phyloP scores from a whole-genome alignment of 169 alveolate genomes.

The Plasmodium billcollinsi region DNA sequence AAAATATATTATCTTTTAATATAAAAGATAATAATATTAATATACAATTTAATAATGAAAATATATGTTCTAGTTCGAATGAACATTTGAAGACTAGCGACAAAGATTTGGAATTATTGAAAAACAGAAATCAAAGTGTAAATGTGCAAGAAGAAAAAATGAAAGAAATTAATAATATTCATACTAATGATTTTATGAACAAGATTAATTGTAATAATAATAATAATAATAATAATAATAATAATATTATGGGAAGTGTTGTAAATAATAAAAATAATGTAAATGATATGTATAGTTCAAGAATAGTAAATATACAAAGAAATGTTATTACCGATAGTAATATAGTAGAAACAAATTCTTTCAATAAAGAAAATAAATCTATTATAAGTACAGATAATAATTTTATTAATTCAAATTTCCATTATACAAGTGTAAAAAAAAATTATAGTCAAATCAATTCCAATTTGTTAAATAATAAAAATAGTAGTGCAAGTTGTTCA shows the following conservation, averaged over 20 bases:
- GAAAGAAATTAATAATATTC: no score
- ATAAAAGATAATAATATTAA: no score
- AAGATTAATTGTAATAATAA: no score
- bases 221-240: neutral
- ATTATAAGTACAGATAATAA: conserved; percentile 1
- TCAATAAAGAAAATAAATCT: neutral
- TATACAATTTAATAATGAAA: conserved; percentile 7
- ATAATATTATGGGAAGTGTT: neutral
- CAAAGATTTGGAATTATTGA: neutral
- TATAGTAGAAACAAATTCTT: neutral
- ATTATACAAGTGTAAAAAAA: conserved; percentile 2
- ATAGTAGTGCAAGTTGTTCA: conserved; percentile 10
- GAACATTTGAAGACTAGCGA: conserved; percentile 1
- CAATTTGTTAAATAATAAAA: conserved; percentile 3
- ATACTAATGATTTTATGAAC: no score
- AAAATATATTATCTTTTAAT: no score
- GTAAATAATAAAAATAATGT: neutral
- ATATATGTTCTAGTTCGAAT: neutral
- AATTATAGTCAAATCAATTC: conserved; percentile 7
- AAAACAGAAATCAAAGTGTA: neutral
- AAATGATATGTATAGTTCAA: conserved; percentile 10
- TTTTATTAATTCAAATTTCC: neutral
- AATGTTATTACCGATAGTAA: neutral
- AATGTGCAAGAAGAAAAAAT: neutral
- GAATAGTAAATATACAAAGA: conserved; percentile 18